A percentile compares a stretch with the other conserved stretches of the same genome.
Evolutionary conservation across 257 asterid species (phyloP).

Genomic region (Jacaranda copaia): DNA sequence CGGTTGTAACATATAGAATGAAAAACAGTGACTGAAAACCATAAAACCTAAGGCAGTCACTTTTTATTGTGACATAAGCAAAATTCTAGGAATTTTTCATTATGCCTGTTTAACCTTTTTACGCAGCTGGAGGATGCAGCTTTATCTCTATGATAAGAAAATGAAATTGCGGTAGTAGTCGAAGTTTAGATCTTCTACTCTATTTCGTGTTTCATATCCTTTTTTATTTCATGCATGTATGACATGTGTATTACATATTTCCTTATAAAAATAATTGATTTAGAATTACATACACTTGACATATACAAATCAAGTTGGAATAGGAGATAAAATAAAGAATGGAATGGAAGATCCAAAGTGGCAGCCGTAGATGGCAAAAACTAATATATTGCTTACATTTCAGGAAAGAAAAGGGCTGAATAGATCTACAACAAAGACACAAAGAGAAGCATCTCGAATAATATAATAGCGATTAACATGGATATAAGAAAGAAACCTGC

Average conservation of each 20-base stretch:
- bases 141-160: background rate
- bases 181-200: background rate
- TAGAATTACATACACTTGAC: too few species aligned
- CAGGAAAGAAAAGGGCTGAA: background rate
- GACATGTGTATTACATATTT: too few species aligned
- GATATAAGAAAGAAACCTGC: constrained; percentile 62
- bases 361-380: background rate
- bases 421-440: constrained; percentile 14
- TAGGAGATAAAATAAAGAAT: too few species aligned
- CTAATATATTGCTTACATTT: background rate
- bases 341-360: too few species aligned
- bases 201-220: too few species aligned
- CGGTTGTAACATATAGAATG: too few species aligned
- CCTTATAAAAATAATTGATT: too few species aligned
- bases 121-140: background rate
- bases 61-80: background rate
- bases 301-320: too few species aligned
- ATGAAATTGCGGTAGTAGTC: background rate
- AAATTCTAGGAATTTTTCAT: background rate
- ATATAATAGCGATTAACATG: background rate
- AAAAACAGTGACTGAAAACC: too few species aligned
- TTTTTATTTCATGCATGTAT: too few species aligned
- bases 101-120: background rate
- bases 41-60: too few species aligned
- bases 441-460: background rate